Percentiles rank a stretch among this genome's conserved stretches.
Evolutionary conservation across 1,139 yeast species (phyloP).

Genomic region (Fermentozyma sake): DNA sequence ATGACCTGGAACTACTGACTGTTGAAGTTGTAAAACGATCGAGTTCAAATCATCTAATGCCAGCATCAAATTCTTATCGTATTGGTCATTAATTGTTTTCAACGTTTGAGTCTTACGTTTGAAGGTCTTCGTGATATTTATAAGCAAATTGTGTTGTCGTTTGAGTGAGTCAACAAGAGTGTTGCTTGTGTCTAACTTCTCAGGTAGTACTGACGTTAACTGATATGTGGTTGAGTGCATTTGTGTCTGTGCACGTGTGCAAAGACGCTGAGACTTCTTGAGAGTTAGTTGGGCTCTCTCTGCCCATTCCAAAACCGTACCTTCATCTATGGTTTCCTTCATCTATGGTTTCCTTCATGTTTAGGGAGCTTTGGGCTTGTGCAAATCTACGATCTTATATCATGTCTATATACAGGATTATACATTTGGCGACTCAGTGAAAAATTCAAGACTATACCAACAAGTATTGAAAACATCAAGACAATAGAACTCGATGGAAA

Average conservation of each 20-base stretch:
- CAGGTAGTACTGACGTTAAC: constrained; percentile 20
- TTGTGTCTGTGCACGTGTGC: constrained; percentile 31
- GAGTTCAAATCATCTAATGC: constrained; percentile 22
- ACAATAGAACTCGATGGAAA: no score
- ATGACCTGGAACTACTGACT: constrained; percentile 26
- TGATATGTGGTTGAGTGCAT: constrained; percentile 20
- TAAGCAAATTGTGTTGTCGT: constrained; percentile 13
- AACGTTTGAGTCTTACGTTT: constrained; percentile 10
- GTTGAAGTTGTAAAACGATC: constrained; percentile 20
- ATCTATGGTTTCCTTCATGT: no score
- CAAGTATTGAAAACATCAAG: no score
- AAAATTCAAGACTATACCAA: no score
- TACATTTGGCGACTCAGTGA: no score
- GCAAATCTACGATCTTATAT: no score
- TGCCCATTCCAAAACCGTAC: constrained; percentile 20
- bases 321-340: constrained; percentile 2
- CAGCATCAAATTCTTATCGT: constrained; percentile 16
- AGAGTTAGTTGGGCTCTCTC: constrained; percentile 28
- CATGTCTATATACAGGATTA: no score
- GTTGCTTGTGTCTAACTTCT: constrained; percentile 16
- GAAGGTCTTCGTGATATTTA: constrained; percentile 12
- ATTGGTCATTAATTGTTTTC: constrained; percentile 5
- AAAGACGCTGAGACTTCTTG: constrained; percentile 26
- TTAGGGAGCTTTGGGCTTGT: no score
- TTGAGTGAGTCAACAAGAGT: constrained; percentile 16